Conservation (phyloP, 192 early-diverging fungal species). For the Phlyctochytrium bullatum region DNA sequence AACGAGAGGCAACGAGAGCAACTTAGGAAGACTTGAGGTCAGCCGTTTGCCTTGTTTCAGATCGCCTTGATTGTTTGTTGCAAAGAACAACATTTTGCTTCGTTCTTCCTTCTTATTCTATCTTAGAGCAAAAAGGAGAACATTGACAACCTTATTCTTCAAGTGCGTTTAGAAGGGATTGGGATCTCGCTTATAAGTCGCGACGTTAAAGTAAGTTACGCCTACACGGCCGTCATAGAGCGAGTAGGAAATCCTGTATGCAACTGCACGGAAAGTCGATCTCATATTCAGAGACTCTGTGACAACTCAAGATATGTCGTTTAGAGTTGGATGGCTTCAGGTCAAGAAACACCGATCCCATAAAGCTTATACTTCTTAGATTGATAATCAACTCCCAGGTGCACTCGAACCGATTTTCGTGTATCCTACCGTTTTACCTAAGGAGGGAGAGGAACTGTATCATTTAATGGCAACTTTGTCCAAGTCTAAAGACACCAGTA, state of each 20-base stretch:
- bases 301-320: conserved; percentile 72
- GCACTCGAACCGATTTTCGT: conserved; percentile 87
- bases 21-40: not conserved
- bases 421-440: conserved; percentile 85
- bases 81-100: too few relatives aligned
- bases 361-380: conserved; percentile 44
- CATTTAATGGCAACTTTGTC: conserved; percentile 64
- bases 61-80: too few relatives aligned
- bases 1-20: too few relatives aligned
- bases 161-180: conserved; percentile 79
- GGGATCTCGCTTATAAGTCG: conserved; percentile 87
- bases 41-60: not conserved
- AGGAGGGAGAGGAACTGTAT: conserved; percentile 67
- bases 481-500: conserved; percentile 84
- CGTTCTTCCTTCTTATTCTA: conserved; percentile 1
- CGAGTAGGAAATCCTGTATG: conserved; percentile 77
- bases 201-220: conserved; percentile 52
- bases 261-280: conserved; percentile 73
- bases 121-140: conserved; percentile 35
- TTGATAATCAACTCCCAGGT: conserved; percentile 94
- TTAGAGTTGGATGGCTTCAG: conserved; percentile 87
- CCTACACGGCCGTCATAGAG: not conserved
- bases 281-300: conserved; percentile 78
- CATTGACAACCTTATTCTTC: conserved; percentile 54
- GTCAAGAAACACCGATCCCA: conserved; percentile 19